Percentiles rank a stretch among this genome's conserved stretches.
Evolutionary conservation across 345 rosid species (phyloP).

Genomic region (Acer negundo): DNA sequence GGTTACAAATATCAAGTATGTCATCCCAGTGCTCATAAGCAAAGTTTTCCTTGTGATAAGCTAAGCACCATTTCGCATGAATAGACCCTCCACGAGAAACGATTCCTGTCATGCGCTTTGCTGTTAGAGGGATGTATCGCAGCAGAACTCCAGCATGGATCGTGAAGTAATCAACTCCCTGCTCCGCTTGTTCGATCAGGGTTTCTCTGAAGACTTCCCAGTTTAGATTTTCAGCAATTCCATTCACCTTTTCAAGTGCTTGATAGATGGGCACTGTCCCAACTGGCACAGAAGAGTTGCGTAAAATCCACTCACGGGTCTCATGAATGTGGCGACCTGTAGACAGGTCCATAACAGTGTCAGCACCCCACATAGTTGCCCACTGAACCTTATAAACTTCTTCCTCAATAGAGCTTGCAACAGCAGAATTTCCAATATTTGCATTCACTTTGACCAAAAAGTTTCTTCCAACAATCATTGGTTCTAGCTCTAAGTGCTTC

Average conservation of each 20-base stretch:
- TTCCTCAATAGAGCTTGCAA: constrained; percentile 95
- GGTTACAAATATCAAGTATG: constrained; percentile 92
- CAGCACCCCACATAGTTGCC: constrained; percentile 99
- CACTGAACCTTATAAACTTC: constrained; percentile 99
- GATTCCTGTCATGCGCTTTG: constrained; percentile 95
- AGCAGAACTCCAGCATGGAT: constrained; percentile 95
- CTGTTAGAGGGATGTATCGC: constrained; percentile 90
- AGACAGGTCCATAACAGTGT: constrained; percentile 98
- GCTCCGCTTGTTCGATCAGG: constrained; percentile 95
- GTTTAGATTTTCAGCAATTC: constrained; percentile 88
- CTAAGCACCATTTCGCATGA: constrained; percentile 98
- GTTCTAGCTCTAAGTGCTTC: constrained; percentile 92
- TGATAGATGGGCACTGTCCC: constrained; percentile 98
- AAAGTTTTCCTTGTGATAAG: constrained; percentile 95
- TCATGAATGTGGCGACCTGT: constrained; percentile 98
- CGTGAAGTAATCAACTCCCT: constrained; percentile 97
- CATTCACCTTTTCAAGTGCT: constrained; percentile 95
- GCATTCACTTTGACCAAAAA: constrained; percentile 98
- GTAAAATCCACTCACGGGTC: constrained; percentile 94
- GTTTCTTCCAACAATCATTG: constrained; percentile 93
- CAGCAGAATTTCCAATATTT: constrained; percentile 94
- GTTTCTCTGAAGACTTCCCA: constrained; percentile 97
- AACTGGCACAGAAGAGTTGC: constrained; percentile 95
- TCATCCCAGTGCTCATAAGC: constrained; percentile 99
- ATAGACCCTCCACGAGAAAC: constrained; percentile 98